phyloP scores from a whole-genome alignment of 768 basidiomycete species.

The Phylloporus sp. region DNA sequence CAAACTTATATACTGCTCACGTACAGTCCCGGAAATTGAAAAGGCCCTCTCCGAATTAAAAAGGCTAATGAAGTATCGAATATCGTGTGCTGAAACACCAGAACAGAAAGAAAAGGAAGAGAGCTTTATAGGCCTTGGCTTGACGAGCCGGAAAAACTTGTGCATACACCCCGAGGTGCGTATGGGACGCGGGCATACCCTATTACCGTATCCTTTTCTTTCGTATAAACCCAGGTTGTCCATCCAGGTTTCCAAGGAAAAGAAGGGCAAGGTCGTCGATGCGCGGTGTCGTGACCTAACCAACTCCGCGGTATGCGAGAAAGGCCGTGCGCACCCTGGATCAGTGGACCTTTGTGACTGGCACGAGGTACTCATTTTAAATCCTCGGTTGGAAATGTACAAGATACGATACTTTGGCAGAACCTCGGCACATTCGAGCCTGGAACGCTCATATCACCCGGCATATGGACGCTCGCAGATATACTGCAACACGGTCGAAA shows the following conservation, averaged over 20 bases:
- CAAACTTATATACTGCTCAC: conserved; percentile 97
- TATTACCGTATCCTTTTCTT: not conserved
- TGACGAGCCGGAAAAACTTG: conserved; percentile 94
- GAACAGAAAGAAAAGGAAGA: conserved; percentile 75
- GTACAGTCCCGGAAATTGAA: conserved; percentile 98
- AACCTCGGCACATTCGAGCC: conserved; percentile 78
- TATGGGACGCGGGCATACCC: not conserved
- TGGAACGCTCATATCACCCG: conserved; percentile 75
- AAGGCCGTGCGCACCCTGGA: conserved; percentile 79
- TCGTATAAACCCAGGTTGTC: not conserved
- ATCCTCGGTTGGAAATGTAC: not conserved
- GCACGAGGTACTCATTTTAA: conserved; percentile 73
- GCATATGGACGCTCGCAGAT: conserved; percentile 93
- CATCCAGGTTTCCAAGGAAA: conserved; percentile 86
- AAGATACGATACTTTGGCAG: conserved; percentile 37
- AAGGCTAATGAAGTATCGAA: conserved; percentile 85
- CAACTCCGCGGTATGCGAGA: conserved; percentile 75
- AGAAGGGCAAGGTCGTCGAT: conserved; percentile 97
- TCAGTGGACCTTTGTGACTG: conserved; percentile 89
- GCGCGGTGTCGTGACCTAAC: conserved; percentile 96
- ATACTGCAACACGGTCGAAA: conserved; percentile 84
- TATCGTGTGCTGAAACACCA: conserved; percentile 62
- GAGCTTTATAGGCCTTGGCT: conserved; percentile 80
- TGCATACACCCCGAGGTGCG: conserved; percentile 91
- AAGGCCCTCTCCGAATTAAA: conserved; percentile 96